Evolutionary conservation across 805 yeast genomes (phyloP), one percentile per base, ranked within the genome.

Genomic region (Myxozyma monticola): DNA sequence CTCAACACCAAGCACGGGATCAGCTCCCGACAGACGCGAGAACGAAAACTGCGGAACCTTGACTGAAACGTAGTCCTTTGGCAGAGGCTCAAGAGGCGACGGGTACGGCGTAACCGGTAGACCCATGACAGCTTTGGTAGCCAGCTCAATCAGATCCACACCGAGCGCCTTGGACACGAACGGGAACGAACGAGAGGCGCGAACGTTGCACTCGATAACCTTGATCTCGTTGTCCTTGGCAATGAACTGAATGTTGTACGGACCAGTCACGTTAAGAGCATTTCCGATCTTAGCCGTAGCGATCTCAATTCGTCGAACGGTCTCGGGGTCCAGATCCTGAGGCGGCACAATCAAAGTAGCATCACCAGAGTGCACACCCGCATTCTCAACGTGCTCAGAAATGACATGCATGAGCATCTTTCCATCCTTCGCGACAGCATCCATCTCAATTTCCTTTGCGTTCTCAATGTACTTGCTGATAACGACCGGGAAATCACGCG

Each of bases 341-440:
- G 97, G 96, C 48, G 99, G 99, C 51, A 91, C 95, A 69, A 91
- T 86, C 65, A 91, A 75, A 41, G 98, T 93, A 55, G 99, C 99
- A 72, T 91, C 99, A 77, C 99, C 99, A 45, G 98, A 91, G 72
- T 91, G 99, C 37, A 91, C 96, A 80, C 99, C 99, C 24, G 99
- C 99, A 67, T 91, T 91, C 75, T 91, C 99, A 60, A 93, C 96
- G 69, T 91, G 99, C 73, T 93, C 98, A 48, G 96, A 88, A 51
- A 91, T 96, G 67, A 89, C 98, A 69, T 91, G 98, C 89, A 91
- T 88, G 62, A 93, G 79, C 73, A 91, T 77, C 70, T 89, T 81
- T 71, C 99, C 99, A 65, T 91, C 87, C 68, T 80, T 80, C 36
- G 99, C 98, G 65, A 91, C 98, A 42, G 96, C 98, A 69, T 91